phyloP scores from a whole-genome alignment of 228 moss, liverwort and hornwort genomes.

The Sphagnum fallax region DNA sequence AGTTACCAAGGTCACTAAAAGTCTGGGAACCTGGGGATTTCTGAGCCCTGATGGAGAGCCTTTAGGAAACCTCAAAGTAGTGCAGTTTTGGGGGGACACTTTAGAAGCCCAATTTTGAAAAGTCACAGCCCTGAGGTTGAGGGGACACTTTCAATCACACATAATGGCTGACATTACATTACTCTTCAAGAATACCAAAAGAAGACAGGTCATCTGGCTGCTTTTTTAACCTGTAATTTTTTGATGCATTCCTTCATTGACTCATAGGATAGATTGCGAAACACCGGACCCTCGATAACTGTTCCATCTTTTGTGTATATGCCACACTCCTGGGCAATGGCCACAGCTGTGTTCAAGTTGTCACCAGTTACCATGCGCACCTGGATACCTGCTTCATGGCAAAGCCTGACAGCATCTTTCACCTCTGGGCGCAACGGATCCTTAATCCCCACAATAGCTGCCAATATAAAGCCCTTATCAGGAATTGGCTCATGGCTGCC shows the following conservation, averaged over 20 bases:
- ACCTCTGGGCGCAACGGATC: constrained; percentile 37
- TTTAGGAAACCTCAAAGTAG: no score
- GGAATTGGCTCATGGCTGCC: constrained; percentile 11
- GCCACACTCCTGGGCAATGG: constrained; percentile 47
- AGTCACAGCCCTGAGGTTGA: not conserved
- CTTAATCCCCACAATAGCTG: constrained; percentile 42
- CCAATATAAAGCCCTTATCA: constrained; percentile 15
- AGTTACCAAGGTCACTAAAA: no score
- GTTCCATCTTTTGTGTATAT: constrained; percentile 24
- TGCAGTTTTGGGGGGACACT: no score
- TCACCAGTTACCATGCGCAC: constrained; percentile 66
- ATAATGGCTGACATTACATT: not conserved
- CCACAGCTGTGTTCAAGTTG: constrained; percentile 46
- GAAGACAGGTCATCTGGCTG: no score
- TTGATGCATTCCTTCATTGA: constrained; percentile 13
- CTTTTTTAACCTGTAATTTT: constrained; percentile 9
- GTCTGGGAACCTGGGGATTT: no score
- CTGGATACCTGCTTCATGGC: constrained; percentile 39
- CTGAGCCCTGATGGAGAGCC: no score
- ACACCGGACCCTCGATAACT: constrained; percentile 36
- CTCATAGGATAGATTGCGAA: constrained; percentile 13
- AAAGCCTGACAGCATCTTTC: constrained; percentile 20
- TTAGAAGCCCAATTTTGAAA: not conserved
- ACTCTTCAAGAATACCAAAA: no score
- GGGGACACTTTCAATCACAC: not conserved